Base-by-base conservation (phyloP, 1,139 yeast genomes). In the Geotrichum citri-aurantii region DNA sequence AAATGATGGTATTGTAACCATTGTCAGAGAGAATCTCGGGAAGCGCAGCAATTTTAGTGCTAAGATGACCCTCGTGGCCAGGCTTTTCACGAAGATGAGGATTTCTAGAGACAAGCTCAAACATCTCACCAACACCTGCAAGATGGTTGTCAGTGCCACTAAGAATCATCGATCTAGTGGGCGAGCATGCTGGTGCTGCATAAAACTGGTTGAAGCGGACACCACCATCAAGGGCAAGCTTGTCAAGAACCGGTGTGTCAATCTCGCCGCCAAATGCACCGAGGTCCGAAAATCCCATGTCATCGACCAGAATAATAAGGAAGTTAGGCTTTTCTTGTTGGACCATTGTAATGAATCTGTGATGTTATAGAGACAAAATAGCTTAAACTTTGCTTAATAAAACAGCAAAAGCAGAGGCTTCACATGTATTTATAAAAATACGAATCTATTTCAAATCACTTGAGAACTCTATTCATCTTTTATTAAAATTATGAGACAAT, bases 161-260 rank as follows among this genome's bases (percentile, higher is more conserved):
- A 47, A 83, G 71, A 8, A 83, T 72, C 84, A 83, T 83, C 12
- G 86, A 81, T 62, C 86, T 71, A 0, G 87, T 83, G 2, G 87
- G 86, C 1, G 86, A 81, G 64, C 87, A 83, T 2, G 86, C 86
- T 0, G 85, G 78, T 3, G 87, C 86, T 1, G 87, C 81, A 61
- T 83, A 86, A 69, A 81, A 82, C 64, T 83, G 83, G 26, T 85
- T 81, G 62, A 82, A 76, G 47, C 82, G 69, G 17, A 77, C 66
- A 5, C 86, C 85, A 6, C 86, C 85, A 11, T 66, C 65, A 6
- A 66, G 57, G 1, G 83, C 82, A 29, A 83, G 66, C 55, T 66
- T 72, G 27, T 77, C 69, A 37, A 83, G 71, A 63, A 81, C 80
- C 0, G 86, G 86, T 1, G 86, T 81, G 51, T 74, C 70, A 50